Percentiles rank a stretch among this genome's conserved stretches.
These are phyloP conservation scores for Tuber borchii DNA, from an alignment of 495 filamentous ascomycete genomes.

Conservation along the genomic window DNA sequence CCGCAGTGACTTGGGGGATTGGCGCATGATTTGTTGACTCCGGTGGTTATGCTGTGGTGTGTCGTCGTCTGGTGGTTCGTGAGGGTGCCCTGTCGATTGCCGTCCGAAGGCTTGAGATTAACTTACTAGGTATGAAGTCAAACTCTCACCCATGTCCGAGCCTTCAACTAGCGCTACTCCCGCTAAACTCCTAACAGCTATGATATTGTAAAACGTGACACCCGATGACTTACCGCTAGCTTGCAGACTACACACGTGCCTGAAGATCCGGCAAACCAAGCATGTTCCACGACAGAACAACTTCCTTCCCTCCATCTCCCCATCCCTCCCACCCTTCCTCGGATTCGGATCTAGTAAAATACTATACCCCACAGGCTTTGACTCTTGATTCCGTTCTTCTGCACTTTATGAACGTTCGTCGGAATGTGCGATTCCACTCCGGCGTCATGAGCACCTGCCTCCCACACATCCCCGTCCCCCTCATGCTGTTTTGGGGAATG, in stretches of 20 bases:
- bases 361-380: background rate
- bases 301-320: background rate
- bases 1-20: background rate
- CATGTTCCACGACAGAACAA: background rate
- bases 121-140: background rate
- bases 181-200: background rate
- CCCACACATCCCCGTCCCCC: background rate
- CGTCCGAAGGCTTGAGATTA: background rate
- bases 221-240: background rate
- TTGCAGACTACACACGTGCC: background rate
- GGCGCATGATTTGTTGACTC: background rate
- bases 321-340: background rate
- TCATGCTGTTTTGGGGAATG: background rate
- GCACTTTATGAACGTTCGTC: background rate
- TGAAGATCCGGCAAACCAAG: background rate
- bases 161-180: background rate
- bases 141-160: background rate
- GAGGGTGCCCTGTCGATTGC: background rate
- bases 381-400: background rate
- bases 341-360: background rate
- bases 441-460: background rate
- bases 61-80: background rate
- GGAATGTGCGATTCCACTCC: background rate
- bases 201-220: background rate
- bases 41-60: background rate